phyloP scores from a whole-genome alignment of 1,284 basidiomycete species.

The Termitomyces sp. region DNA sequence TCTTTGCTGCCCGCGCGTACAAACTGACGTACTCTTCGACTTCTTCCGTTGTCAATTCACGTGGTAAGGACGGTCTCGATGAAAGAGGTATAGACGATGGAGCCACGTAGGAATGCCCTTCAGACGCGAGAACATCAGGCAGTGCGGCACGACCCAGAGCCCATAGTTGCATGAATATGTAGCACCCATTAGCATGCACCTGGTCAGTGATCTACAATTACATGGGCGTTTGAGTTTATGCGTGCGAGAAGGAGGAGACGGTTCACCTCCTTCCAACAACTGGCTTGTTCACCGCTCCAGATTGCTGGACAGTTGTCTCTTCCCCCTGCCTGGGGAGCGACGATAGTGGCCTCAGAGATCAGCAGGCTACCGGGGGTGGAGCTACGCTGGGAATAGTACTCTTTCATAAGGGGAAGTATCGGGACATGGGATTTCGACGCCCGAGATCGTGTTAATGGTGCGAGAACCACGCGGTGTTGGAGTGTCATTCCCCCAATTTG shows the following conservation, averaged over 20 bases:
- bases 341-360: slow-evolving; percentile 44
- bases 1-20: slow-evolving; percentile 35
- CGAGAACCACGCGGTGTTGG: slow-evolving; percentile 41
- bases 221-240: neutral
- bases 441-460: slow-evolving; percentile 36
- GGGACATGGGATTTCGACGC: slow-evolving; percentile 18
- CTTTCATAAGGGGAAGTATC: slow-evolving; percentile 28
- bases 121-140: neutral
- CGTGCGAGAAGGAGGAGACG: neutral
- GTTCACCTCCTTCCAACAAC: slow-evolving; percentile 38
- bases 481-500: slow-evolving; percentile 36
- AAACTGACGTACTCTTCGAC: slow-evolving; percentile 37
- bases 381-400: slow-evolving; percentile 46
- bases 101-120: slow-evolving; percentile 13
- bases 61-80: slow-evolving; percentile 16
- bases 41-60: slow-evolving; percentile 31
- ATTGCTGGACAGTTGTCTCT: slow-evolving; percentile 35
- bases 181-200: slow-evolving; percentile 10
- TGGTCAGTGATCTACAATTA: slow-evolving; percentile 8
- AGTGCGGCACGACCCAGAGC: slow-evolving; percentile 7
- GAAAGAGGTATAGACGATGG: slow-evolving; percentile 39
- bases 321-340: slow-evolving; percentile 35
- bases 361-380: slow-evolving; percentile 39
- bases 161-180: slow-evolving; percentile 12
- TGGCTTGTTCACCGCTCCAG: slow-evolving; percentile 39